Base-by-base conservation (phyloP, 805 yeast species). In the Wickerhamiella qilinensis region DNA sequence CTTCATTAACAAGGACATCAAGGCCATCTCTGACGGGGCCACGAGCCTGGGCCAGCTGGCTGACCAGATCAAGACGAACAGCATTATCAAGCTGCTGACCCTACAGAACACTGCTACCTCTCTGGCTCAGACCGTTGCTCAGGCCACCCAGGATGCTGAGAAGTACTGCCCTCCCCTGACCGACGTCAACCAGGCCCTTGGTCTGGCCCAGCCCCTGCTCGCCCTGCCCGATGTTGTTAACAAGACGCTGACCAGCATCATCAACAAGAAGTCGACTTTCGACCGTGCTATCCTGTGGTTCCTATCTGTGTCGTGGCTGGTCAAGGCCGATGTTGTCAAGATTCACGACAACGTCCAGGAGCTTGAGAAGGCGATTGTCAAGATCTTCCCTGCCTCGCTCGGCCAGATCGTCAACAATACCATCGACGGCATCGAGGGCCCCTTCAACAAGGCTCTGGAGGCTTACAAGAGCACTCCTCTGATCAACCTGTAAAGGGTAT, bases 241-340 rank as follows among this genome's bases (percentile, higher is more conserved):
- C 6, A 17, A 22, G 20, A 33, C 37, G 27, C 32, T 40, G 34
- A 30, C 28, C 9, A 34, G 24, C 18, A 30, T 36, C 20, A 12
- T 19, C 17, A 33, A 28, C 21, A 38, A 38, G 31, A 37, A 37
- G 38, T 40, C 38, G 25, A 50, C 49, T n/a, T 48, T 50, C 33
- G 57, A 52, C 37, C 56, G 49, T 40, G 42, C 48, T 19, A 43
- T 47, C 15, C 25, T 42, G 6, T 35, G 33, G 4, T 35, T 36
- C 9, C 32, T 38, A 14, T 36, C 40, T 4, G 31, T 35, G 9
- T 27, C 37, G 3, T 37, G 38, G 37, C 34, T 27, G 17, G 41
- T 41, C 16, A 29, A 28, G 19, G 27, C 24, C 77, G 76, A 52
- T 25, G 31, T 38, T 7, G 77, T 44, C 73, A 69, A 47, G 69